Base-by-base conservation (phyloP, 352 stramenopile species). In the Halophytophthora batemanensis region DNA sequence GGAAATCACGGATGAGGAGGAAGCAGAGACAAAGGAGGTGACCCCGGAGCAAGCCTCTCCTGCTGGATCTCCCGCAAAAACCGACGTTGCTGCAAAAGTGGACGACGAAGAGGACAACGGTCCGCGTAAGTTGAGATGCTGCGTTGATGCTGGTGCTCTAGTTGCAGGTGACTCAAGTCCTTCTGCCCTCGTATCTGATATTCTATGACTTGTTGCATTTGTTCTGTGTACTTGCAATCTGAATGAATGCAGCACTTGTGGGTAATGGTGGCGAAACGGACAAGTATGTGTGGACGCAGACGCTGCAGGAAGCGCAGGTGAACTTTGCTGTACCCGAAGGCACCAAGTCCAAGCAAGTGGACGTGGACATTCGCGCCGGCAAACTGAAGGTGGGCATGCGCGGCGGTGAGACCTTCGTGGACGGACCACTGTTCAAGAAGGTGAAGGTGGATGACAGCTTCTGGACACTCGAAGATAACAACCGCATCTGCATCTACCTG, bases 361-460 rank as follows among this genome's bases (percentile, higher is more conserved):
- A 88, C 21, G 93, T 98, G 7, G 68, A 90, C 17, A 98, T 99
- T 50, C 75, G 65, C 6, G 92, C 96, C 50, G 87, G 77, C 18
- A 84, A 91, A 43, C 71, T 99, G 0, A 93, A 90, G 56, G 90
- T 98, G 10, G 86, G 73, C 17, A 49, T 98, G 17, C 96, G 95
- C 45, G 69, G 70, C 17, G 69, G 68, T 11, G 37, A 59, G 14
- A 68, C 71, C 17, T 77, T 98, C 31, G 75, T 97, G 18, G 77
- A 99, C 65, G 97, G 90, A n/a, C 35, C 71, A 14, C 73, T 99
- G 5, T 87, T 93, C 70, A 98, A 98, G 53, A 74, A 87, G 33
- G 86, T 99, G 23, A 98, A 98, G 54, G 82, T 98, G 40, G 97
- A 99, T 57, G 97, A 99, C 72, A 98, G 90, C 61, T 98, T 99